Conservation (phyloP, 192 early-diverging fungal species). For the Coemansia sp. region DNA sequence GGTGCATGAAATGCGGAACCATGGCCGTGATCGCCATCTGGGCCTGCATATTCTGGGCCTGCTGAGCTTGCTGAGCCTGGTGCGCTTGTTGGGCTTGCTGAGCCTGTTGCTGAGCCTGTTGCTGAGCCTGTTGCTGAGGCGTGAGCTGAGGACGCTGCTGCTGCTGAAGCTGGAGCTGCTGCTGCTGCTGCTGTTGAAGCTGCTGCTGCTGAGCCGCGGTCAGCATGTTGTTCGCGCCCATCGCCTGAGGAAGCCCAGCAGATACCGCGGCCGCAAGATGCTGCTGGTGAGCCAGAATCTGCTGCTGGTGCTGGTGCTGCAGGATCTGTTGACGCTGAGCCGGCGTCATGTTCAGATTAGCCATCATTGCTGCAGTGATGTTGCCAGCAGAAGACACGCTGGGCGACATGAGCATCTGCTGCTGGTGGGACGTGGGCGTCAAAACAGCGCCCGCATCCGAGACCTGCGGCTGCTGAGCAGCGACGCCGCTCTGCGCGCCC, state of each 20-base stretch:
- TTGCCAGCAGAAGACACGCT: conserved; percentile 1
- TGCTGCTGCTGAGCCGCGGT: conserved; percentile 7
- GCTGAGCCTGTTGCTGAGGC: not conserved
- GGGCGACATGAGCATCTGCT: conserved; percentile 10
- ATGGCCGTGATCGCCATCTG: conserved; percentile 28
- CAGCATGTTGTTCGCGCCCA: not conserved
- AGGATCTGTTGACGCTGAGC: conserved; percentile 32
- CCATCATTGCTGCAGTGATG: conserved; percentile 23
- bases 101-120: conserved; percentile 6
- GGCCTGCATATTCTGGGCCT: conserved; percentile 26
- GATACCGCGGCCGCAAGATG: conserved; percentile 2
- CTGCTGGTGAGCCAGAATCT: conserved; percentile 12
- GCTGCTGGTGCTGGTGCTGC: conserved; percentile 25
- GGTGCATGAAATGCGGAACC: conserved; percentile 24
- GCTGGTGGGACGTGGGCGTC: conserved; percentile 2
- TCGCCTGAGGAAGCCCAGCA: not conserved
- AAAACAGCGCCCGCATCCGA: not conserved
- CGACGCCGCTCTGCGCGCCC: not conserved
- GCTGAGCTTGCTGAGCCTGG: not conserved
- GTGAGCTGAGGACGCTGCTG: conserved; percentile 2
- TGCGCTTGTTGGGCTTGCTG: conserved; percentile 3
- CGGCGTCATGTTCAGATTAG: conserved; percentile 20
- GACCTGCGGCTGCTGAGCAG: not conserved
- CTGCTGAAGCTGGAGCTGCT: conserved; percentile 4
- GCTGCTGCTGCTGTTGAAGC: conserved; percentile 22